Base-by-base conservation (phyloP, 2,329 filamentous ascomycete species). In the Trichoderma harzianum region DNA sequence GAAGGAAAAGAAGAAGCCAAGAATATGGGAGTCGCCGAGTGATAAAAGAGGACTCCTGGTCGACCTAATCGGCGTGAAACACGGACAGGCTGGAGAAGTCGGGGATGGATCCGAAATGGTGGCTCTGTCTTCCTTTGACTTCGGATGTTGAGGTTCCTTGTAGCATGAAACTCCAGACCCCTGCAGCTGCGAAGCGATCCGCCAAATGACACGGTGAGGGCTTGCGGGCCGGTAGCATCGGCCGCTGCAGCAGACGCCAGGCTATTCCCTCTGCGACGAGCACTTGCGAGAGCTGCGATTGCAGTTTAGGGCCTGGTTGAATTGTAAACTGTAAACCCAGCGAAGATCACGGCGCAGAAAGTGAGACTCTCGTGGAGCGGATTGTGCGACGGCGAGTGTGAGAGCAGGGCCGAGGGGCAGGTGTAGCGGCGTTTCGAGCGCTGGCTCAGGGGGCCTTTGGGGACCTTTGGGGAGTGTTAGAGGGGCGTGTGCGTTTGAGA, bases 331-430 rank as follows among this genome's bases (percentile, higher is more conserved):
- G 36, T n/a, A 30, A 32, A n/a, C 18, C 12, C 28, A 14, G 39
- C 34, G 51, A 65, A 53, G 47, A 26, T 21, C 36, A 57, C 55
- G 36, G 57, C 51, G 43, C 47, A 65, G 18, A 36, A 57, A 21
- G 47, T 43, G 34, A 60, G 55, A 55, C 67, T 53, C 61, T 55
- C 36, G 70, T 72, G 51, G 66, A 69, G 57, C 68, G 60, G 36
- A 68, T 72, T 39, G 51, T 73, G 74, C 70, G 73, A 75, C 74
- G 64, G 61, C 68, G 60, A 72, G 68, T 71, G 74, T 73, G 63
- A 71, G 74, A 75, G 74, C 51, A n/a, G 28, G 71, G 63, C 58
- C 43, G 58, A 71, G 71, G 73, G 69, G 30, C 55, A 26, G 47
- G 24, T 68, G 58, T 73, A 64, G 69, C 68, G 66, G 60, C 72